phyloP scores from a whole-genome alignment of 2,329 filamentous ascomycete species.

The Alternaria atra region DNA sequence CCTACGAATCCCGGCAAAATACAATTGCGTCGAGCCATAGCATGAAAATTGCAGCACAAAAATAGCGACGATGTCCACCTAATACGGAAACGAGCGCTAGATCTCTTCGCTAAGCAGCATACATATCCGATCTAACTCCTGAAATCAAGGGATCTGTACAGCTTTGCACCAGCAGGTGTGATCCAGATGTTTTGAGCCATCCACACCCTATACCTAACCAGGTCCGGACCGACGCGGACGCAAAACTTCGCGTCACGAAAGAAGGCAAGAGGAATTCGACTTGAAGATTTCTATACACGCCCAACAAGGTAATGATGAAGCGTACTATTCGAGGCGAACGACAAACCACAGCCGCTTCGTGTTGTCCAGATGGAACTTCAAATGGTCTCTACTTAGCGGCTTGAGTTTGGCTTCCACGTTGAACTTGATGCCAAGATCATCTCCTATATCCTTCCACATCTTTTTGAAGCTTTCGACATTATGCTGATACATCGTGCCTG shows the following conservation, averaged over 20 bases:
- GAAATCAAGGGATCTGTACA: slow-evolving; percentile 1
- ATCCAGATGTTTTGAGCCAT: slow-evolving; percentile 9
- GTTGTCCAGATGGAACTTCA: slow-evolving; percentile 20
- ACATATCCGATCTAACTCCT: neutral
- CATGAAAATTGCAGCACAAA: slow-evolving; percentile 22
- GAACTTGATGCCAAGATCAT: slow-evolving; percentile 39
- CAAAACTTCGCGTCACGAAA: neutral
- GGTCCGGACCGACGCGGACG: neutral
- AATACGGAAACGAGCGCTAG: neutral
- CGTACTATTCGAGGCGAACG: slow-evolving; percentile 30
- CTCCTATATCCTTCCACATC: slow-evolving; percentile 53
- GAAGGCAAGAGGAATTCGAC: neutral
- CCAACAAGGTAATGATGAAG: neutral
- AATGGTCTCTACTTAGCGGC: slow-evolving; percentile 15
- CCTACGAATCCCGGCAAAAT: slow-evolving; percentile 32
- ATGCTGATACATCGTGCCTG: slow-evolving; percentile 43
- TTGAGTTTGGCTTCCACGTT: slow-evolving; percentile 29
- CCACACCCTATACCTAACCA: neutral
- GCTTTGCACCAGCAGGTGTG: neutral
- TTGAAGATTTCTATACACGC: neutral
- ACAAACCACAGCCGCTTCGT: slow-evolving; percentile 34
- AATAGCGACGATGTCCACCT: slow-evolving; percentile 32
- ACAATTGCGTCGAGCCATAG: slow-evolving; percentile 27
- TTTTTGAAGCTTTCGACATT: slow-evolving; percentile 44
- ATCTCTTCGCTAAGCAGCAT: neutral